phyloP scores from a whole-genome alignment of 305 asterid genomes.

The Rubia balearica region DNA sequence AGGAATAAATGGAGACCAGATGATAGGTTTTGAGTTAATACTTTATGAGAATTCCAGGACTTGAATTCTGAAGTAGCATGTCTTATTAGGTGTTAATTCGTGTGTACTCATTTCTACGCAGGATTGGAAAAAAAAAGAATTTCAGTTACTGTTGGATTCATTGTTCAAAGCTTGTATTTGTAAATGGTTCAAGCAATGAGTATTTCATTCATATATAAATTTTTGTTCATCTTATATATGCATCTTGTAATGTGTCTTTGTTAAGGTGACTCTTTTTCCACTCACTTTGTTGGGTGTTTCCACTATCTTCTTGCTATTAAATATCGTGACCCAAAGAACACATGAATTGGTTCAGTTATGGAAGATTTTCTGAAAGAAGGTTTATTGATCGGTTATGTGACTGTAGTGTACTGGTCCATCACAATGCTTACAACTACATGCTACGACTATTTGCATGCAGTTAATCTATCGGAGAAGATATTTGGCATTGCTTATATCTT shows the following conservation, averaged over 20 bases:
- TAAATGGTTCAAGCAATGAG: conserved; percentile 31
- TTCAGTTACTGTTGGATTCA: conserved; percentile 53
- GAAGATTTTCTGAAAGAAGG: conserved; percentile 27
- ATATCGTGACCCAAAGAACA: conserved; percentile 32
- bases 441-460: conserved; percentile 74
- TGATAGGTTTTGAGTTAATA: too few relatives aligned
- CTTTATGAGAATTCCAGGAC: background rate
- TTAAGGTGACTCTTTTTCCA: conserved; percentile 66
- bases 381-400: conserved; percentile 39
- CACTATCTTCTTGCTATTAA: conserved; percentile 51
- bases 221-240: conserved; percentile 1
- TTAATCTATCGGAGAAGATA: conserved; percentile 51
- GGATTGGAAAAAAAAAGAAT: conserved; percentile 69
- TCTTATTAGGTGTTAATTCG: background rate
- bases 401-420: conserved; percentile 63
- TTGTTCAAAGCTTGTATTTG: conserved; percentile 52
- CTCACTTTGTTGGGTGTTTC: conserved; percentile 61
- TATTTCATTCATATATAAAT: conserved; percentile 3
- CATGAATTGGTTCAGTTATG: conserved; percentile 43
- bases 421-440: conserved; percentile 71
- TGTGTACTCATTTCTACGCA: conserved; percentile 23
- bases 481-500: conserved; percentile 50
- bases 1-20: too few relatives aligned
- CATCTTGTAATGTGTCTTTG: conserved; percentile 17
- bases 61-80: background rate